Conservation (phyloP, 495 filamentous ascomycete species). For the Friedmanniomyces endolithicus region DNA sequence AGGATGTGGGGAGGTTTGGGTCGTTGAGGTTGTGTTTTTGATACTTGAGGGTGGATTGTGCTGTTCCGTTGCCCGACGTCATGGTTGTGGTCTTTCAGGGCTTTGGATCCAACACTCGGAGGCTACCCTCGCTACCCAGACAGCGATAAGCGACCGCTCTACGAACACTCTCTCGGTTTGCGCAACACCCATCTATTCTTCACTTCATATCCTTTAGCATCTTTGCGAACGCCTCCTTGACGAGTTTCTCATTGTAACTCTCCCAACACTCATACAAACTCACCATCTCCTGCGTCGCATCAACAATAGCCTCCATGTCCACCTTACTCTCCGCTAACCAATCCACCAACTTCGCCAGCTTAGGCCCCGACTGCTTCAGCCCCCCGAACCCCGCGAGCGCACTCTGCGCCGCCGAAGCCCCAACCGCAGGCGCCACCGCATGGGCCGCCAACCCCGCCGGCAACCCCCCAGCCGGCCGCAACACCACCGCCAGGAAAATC, state of each 20-base stretch:
- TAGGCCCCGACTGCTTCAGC: constrained; percentile 17
- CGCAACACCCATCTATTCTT: too few species aligned
- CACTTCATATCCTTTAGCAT: constrained; percentile 5
- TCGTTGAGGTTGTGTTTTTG: not conserved
- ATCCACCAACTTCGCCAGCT: constrained; percentile 55
- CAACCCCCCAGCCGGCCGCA: constrained; percentile 41
- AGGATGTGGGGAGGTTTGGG: not conserved
- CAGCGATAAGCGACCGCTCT: too few species aligned
- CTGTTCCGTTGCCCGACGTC: too few species aligned
- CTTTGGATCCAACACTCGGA: too few species aligned
- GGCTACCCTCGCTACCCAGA: not conserved
- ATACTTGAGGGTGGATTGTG: too few species aligned
- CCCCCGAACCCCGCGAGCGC: constrained; percentile 14
- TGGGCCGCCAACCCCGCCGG: constrained; percentile 13
- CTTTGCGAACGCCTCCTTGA: constrained; percentile 53
- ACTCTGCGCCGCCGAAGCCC: constrained; percentile 5
- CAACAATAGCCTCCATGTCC: constrained; percentile 82
- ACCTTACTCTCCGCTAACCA: constrained; percentile 91
- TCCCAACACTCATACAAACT: constrained; percentile 92
- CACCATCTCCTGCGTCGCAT: constrained; percentile 89
- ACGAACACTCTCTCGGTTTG: too few species aligned
- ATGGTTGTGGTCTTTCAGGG: too few species aligned
- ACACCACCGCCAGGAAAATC: constrained; percentile 71
- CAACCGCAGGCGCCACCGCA: constrained; percentile 1
- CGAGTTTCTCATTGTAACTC: constrained; percentile 71